Evolutionary conservation across 768 basidiomycete genomes (phyloP).

Genomic region (Auricularia sp.): DNA sequence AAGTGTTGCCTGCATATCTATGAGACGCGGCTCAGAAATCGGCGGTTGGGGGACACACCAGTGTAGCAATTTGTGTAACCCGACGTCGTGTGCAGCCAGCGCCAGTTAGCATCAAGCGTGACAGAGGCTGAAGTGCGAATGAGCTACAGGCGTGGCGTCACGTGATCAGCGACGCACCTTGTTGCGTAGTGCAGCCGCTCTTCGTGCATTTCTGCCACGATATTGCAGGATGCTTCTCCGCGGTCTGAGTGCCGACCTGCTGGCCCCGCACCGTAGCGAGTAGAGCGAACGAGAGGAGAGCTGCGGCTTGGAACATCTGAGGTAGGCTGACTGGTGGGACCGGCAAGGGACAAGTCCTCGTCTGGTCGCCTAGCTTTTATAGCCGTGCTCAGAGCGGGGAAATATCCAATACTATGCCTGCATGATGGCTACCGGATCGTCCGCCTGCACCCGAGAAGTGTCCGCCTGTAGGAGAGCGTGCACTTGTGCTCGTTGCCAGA

Average conservation of each 20-base stretch:
- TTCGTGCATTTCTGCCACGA: conserved; percentile 38
- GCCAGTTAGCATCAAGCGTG: conserved; percentile 10
- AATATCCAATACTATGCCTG: not conserved
- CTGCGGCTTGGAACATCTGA: conserved; percentile 28
- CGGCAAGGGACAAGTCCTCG: not conserved
- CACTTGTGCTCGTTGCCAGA: not conserved
- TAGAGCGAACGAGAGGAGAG: conserved; percentile 29
- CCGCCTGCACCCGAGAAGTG: not conserved
- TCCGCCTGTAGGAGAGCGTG: not conserved
- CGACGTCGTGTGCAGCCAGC: conserved; percentile 10
- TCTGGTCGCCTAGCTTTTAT: not conserved
- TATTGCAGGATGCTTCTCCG: conserved; percentile 42
- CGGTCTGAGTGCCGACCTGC: conserved; percentile 36
- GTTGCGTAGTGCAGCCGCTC: conserved; percentile 14
- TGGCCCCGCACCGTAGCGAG: conserved; percentile 37
- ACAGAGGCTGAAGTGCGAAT: not conserved
- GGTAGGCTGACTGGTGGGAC: not conserved
- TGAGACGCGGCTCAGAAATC: not conserved
- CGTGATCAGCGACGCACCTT: not conserved
- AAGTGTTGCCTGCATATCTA: conserved; percentile 12
- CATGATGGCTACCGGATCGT: not conserved
- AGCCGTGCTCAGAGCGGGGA: not conserved
- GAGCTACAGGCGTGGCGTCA: not conserved
- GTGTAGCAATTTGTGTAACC: conserved; percentile 29
- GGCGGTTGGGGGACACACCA: conserved; percentile 10